These are phyloP conservation scores for Talaromyces sp. DNA, from an alignment of 2,329 filamentous ascomycete species.

Conservation along the genomic window DNA sequence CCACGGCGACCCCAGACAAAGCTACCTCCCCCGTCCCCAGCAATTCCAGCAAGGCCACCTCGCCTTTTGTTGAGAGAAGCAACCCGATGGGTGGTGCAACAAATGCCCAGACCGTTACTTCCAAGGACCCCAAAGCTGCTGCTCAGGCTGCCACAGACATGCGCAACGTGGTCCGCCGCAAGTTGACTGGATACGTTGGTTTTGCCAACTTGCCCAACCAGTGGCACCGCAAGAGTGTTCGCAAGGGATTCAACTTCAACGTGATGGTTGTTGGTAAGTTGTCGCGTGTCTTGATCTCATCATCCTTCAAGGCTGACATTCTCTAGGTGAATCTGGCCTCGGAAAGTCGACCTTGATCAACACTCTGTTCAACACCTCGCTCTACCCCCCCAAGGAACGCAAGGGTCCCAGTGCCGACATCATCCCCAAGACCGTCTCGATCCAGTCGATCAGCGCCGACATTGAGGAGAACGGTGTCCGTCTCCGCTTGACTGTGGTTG, in stretches of 20 bases:
- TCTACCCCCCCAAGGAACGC: constrained; percentile 97
- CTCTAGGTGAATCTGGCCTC: constrained; percentile 89
- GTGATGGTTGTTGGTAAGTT: constrained; percentile 98
- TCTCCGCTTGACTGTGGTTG: constrained; percentile 91
- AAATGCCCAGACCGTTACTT: constrained; percentile 56
- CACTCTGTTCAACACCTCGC: constrained; percentile 98
- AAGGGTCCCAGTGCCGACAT: constrained; percentile 96
- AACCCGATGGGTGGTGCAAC: constrained; percentile 52
- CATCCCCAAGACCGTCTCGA: constrained; percentile 94
- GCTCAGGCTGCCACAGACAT: constrained; percentile 60
- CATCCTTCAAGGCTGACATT: not conserved
- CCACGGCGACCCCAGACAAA: constrained; percentile 9
- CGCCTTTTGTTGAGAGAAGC: constrained; percentile 54
- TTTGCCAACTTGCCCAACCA: constrained; percentile 99
- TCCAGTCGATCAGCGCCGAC: constrained; percentile 90
- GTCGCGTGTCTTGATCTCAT: not conserved
- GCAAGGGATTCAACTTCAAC: constrained; percentile 99
- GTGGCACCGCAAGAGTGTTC: constrained; percentile 99
- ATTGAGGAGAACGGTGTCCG: constrained; percentile 99
- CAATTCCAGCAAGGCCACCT: constrained; percentile 45
- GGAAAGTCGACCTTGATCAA: constrained; percentile 99
- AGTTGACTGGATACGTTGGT: constrained; percentile 96
- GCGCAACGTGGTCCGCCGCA: constrained; percentile 95
- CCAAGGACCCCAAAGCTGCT: constrained; percentile 58
- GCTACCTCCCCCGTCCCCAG: constrained; percentile 25